Conservation (phyloP, 106 monocot genomes). For the Phalaenopsis aphrodite region DNA sequence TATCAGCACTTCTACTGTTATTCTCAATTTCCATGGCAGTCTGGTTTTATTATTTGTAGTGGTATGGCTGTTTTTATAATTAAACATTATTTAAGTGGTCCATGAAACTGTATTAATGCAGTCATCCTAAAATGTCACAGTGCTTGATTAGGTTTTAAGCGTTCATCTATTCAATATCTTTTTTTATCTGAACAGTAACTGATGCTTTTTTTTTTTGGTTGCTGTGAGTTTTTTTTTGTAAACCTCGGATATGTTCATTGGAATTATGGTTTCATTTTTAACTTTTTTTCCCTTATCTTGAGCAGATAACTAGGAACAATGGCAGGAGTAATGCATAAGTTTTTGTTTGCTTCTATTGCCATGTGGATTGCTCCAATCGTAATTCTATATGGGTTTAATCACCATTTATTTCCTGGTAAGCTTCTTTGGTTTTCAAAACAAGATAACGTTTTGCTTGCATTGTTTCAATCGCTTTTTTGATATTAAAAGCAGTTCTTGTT, state of each 20-base stretch:
- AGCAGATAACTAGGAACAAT: conserved; percentile 16
- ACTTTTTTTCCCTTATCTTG: neutral
- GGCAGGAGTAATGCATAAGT: conserved; percentile 36
- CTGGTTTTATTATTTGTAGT: neutral
- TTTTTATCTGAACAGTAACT: neutral
- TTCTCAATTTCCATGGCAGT: neutral
- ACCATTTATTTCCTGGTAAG: conserved; percentile 41
- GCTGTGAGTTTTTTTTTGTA: neutral
- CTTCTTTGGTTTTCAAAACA: neutral
- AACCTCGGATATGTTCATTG: neutral
- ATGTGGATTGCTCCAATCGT: conserved; percentile 43
- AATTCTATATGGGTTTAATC: conserved; percentile 38
- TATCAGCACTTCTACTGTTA: neutral
- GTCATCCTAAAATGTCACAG: neutral
- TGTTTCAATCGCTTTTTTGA: neutral
- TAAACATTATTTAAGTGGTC: neutral
- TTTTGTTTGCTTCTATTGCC: conserved; percentile 33
- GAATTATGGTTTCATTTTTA: neutral
- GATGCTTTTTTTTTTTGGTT: neutral
- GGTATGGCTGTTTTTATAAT: neutral
- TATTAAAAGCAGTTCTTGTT: neutral
- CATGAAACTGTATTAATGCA: neutral
- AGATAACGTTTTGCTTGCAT: neutral
- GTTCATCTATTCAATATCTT: neutral
- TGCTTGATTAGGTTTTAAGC: neutral